These are phyloP conservation scores for Colletotrichum neosansevieriae DNA, from an alignment of 2,329 filamentous ascomycete species.

Conservation along the genomic window DNA sequence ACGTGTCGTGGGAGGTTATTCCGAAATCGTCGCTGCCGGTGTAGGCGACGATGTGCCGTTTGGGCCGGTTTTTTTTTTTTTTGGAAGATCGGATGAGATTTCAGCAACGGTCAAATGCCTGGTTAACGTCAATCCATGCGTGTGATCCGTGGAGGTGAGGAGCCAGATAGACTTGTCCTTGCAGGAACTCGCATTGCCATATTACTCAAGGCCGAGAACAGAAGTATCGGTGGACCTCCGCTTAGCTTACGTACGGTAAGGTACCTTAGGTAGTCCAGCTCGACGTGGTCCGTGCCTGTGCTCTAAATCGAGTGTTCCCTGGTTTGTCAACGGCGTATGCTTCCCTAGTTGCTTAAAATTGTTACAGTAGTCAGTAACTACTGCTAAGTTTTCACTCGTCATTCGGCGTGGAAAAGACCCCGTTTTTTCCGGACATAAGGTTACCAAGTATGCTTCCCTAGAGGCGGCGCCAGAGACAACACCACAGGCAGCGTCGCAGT, in stretches of 20 bases:
- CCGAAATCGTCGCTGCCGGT: background rate
- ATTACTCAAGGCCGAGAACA: conserved; percentile 11
- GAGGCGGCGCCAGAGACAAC: background rate
- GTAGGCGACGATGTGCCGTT: conserved; percentile 9
- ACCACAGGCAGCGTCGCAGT: background rate
- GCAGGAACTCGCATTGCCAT: conserved; percentile 5
- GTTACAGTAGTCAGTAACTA: too few species aligned
- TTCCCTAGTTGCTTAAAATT: too few species aligned
- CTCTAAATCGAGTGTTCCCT: too few species aligned
- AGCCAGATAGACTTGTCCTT: conserved; percentile 32
- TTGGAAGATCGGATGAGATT: conserved; percentile 35
- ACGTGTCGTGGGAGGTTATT: conserved; percentile 3
- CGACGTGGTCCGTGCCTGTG: background rate
- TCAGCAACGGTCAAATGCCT: conserved; percentile 19
- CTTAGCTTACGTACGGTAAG: background rate
- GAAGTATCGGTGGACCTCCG: conserved; percentile 6
- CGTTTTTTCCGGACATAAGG: too few species aligned
- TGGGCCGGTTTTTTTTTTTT: background rate
- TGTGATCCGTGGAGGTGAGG: background rate
- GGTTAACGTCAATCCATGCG: conserved; percentile 1
- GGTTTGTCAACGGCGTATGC: too few species aligned
- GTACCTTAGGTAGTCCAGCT: background rate
- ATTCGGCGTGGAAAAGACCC: too few species aligned
- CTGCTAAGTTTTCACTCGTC: too few species aligned
- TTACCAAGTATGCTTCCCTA: too few species aligned